Percentiles rank a stretch among this genome's conserved stretches.
Conservation (phyloP, 2,329 filamentous ascomycete species). For the Hymenoscyphus fraxineus region DNA sequence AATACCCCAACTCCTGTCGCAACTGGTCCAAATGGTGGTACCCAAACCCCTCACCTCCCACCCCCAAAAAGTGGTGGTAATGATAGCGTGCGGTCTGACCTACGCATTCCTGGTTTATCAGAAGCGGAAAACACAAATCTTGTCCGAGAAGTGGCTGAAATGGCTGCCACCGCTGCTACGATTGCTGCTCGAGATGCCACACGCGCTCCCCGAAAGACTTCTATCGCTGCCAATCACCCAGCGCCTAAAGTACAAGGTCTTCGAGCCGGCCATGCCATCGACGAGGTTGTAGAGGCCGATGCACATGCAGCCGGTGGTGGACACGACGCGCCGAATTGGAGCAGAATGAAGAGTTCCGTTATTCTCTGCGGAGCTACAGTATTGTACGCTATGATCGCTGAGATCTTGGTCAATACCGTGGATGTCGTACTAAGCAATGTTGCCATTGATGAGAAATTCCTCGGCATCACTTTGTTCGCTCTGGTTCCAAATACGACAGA, state of each 20-base stretch:
- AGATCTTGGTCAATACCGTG: conserved; percentile 94
- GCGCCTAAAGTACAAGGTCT: conserved; percentile 32
- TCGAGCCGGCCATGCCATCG: conserved; percentile 27
- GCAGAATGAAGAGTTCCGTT: conserved; percentile 81
- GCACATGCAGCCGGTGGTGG: conserved; percentile 56
- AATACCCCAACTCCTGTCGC: conserved; percentile 35
- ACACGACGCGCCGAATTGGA: conserved; percentile 99
- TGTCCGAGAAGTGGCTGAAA: conserved; percentile 84
- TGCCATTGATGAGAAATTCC: conserved; percentile 92
- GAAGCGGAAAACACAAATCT: conserved; percentile 78
- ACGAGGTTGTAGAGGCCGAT: conserved; percentile 36
- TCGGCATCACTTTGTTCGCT: conserved; percentile 94
- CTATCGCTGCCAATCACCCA: conserved; percentile 39
- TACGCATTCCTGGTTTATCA: conserved; percentile 66
- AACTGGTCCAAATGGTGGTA: conserved; percentile 41
- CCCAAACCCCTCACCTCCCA: conserved; percentile 65
- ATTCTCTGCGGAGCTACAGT: conserved; percentile 86
- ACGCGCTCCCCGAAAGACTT: conserved; percentile 48
- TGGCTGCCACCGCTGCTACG: conserved; percentile 86
- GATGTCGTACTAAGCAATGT: conserved; percentile 91
- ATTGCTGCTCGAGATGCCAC: conserved; percentile 77
- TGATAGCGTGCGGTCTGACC: conserved; percentile 43
- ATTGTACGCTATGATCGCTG: conserved; percentile 93
- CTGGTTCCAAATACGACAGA: conserved; percentile 97
- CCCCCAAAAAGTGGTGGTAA: conserved; percentile 60